phyloP scores from a whole-genome alignment of 225 moss, liverwort and hornwort genomes.

The Polytrichum commune region DNA sequence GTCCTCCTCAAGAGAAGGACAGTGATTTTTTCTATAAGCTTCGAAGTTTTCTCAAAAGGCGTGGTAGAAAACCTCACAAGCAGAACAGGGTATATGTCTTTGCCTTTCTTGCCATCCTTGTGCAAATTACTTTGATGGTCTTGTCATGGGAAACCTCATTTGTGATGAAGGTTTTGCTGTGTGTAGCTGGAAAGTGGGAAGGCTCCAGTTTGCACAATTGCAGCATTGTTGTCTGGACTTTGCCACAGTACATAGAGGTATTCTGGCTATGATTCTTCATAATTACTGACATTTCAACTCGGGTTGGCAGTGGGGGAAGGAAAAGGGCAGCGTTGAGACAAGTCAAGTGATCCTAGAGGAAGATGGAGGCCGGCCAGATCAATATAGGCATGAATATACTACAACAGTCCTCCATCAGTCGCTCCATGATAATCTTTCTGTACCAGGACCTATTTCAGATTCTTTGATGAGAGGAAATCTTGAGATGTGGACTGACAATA shows the following conservation, averaged over 20 bases:
- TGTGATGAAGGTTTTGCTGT: too few species aligned
- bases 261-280: too few species aligned
- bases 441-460: conserved; percentile 11
- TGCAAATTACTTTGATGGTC: background rate
- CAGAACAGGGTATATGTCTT: conserved; percentile 33
- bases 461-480: conserved; percentile 18
- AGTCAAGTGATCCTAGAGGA: conserved; percentile 31
- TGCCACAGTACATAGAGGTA: too few species aligned
- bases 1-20: conserved; percentile 42
- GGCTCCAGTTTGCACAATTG: too few species aligned
- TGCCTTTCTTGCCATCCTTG: background rate
- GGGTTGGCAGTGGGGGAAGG: conserved; percentile 43
- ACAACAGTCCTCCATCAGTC: conserved; percentile 31
- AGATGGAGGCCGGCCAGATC: conserved; percentile 27
- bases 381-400: conserved; percentile 20
- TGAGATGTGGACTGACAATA: conserved; percentile 21
- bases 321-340: conserved; percentile 34
- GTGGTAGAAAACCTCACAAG: conserved; percentile 54
- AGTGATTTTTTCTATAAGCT: conserved; percentile 67
- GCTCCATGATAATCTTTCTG: conserved; percentile 17
- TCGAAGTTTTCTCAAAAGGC: conserved; percentile 67
- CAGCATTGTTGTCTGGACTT: too few species aligned
- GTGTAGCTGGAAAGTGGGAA: too few species aligned
- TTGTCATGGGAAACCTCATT: too few species aligned
- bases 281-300: background rate